A percentile compares a stretch with the other conserved stretches of the same genome.
Evolutionary conservation across 306 rosid species (phyloP).

Genomic region (Elaeagnus macrophylla): DNA sequence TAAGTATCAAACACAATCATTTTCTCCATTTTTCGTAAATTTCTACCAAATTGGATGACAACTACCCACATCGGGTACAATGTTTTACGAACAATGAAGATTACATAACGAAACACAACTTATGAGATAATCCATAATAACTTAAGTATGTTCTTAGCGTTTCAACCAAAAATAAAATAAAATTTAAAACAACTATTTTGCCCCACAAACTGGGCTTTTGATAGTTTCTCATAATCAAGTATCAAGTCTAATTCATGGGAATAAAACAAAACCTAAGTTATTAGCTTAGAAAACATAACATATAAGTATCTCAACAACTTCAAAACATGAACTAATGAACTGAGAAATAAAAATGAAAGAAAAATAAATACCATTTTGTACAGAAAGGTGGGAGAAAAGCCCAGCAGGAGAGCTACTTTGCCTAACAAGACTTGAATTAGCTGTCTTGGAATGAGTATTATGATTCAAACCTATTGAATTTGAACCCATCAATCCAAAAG

Average conservation of each 20-base stretch:
- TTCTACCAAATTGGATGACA: too few relatives aligned
- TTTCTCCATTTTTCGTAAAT: too few relatives aligned
- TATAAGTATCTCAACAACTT: neutral
- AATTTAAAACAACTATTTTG: too few relatives aligned
- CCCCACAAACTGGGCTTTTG: neutral
- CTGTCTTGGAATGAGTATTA: conserved; percentile 21
- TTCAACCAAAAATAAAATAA: too few relatives aligned
- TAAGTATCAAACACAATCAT: too few relatives aligned
- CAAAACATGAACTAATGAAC: neutral
- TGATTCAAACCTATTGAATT: conserved; percentile 34
- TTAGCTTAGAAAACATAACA: neutral
- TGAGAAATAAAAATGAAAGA: conserved; percentile 4
- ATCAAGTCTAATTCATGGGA: neutral
- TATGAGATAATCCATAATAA: too few relatives aligned
- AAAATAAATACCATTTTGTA: conserved; percentile 43
- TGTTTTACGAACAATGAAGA: too few relatives aligned
- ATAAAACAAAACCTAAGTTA: neutral
- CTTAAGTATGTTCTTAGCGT: too few relatives aligned
- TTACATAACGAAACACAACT: too few relatives aligned
- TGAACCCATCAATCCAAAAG: conserved; percentile 44
- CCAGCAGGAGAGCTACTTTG: conserved; percentile 59
- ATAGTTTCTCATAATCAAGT: neutral
- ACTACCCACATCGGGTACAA: too few relatives aligned
- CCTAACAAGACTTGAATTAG: conserved; percentile 31
- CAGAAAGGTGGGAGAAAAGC: conserved; percentile 45